Percentiles rank a stretch among this genome's conserved stretches.
These are phyloP conservation scores for Aureobasidium zeae DNA, from an alignment of 2,329 filamentous ascomycete species.

Conservation along the genomic window DNA sequence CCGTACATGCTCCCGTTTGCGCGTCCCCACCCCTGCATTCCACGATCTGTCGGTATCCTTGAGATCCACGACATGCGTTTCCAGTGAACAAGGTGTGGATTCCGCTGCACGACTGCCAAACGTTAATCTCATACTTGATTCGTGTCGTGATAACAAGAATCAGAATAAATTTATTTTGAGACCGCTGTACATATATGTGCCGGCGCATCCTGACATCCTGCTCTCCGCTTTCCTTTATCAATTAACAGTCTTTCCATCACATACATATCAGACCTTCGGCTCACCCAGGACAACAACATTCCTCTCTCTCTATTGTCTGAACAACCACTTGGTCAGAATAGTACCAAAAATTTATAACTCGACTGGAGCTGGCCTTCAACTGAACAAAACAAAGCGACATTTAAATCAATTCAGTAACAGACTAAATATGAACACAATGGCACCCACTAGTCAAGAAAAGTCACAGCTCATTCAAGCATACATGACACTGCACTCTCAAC, in stretches of 20 bases:
- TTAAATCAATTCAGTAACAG: not conserved
- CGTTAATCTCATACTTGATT: conserved; percentile 10
- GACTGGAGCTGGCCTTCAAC: conserved; percentile 14
- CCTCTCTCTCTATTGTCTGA: not conserved
- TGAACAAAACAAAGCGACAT: no score
- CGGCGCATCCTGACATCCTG: not conserved
- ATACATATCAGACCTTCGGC: not conserved
- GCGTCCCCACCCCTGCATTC: conserved; percentile 13
- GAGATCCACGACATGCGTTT: conserved; percentile 7
- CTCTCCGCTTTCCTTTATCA: conserved; percentile 1
- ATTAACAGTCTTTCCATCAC: not conserved
- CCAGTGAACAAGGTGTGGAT: conserved; percentile 7
- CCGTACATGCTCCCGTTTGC: conserved; percentile 9
- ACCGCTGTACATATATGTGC: conserved; percentile 10
- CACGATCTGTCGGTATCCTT: conserved; percentile 1
- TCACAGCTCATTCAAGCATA: conserved; percentile 29
- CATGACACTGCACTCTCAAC: conserved; percentile 33
- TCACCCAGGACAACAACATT: conserved; percentile 2
- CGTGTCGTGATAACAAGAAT: conserved; percentile 4
- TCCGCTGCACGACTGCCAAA: conserved; percentile 5
- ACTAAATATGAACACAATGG: conserved; percentile 3
- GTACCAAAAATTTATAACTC: not conserved
- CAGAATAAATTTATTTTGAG: no score
- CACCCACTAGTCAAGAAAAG: conserved; percentile 11
- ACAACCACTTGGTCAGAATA: conserved; percentile 1